Percentiles rank a stretch among this genome's conserved stretches.
Evolutionary conservation across 2,329 filamentous ascomycete species (phyloP).

Genomic region (Beauveria australis): DNA sequence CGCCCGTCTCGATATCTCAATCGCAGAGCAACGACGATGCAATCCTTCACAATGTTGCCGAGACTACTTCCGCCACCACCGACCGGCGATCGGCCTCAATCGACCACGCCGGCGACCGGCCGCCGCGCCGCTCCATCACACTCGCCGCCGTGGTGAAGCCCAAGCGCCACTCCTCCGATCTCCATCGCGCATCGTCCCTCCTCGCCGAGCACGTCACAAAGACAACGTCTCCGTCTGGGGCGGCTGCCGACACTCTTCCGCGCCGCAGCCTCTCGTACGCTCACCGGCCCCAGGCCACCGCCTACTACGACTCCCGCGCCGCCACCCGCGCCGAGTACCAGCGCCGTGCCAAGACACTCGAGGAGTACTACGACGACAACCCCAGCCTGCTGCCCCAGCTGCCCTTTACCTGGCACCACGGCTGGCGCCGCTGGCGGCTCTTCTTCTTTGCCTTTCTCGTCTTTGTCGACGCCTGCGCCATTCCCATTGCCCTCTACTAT

Average conservation of each 20-base stretch:
- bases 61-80: not conserved
- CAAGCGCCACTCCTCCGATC: conserved; percentile 1
- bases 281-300: conserved; percentile 23
- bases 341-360: conserved; percentile 26
- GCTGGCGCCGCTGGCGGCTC: conserved; percentile 33
- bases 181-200: not conserved
- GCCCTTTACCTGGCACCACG: conserved; percentile 34
- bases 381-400: conserved; percentile 30
- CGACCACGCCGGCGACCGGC: not conserved
- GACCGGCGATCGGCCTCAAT: not conserved
- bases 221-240: not conserved
- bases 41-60: not conserved
- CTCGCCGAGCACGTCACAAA: not conserved
- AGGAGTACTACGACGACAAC: conserved; percentile 33
- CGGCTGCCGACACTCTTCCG: conserved; percentile 7
- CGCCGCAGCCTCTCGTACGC: conserved; percentile 29
- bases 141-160: not conserved
- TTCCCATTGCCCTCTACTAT: conserved; percentile 47
- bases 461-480: conserved; percentile 33
- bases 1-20: not conserved
- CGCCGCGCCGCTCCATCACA: conserved; percentile 8
- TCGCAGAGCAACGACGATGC: not conserved
- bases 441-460: conserved; percentile 40
- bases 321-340: conserved; percentile 27
- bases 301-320: conserved; percentile 33